Percentiles rank a stretch among this genome's conserved stretches.
Evolutionary conservation across 441 rosid species (phyloP).

Genomic region (Raphanus hybrid): DNA sequence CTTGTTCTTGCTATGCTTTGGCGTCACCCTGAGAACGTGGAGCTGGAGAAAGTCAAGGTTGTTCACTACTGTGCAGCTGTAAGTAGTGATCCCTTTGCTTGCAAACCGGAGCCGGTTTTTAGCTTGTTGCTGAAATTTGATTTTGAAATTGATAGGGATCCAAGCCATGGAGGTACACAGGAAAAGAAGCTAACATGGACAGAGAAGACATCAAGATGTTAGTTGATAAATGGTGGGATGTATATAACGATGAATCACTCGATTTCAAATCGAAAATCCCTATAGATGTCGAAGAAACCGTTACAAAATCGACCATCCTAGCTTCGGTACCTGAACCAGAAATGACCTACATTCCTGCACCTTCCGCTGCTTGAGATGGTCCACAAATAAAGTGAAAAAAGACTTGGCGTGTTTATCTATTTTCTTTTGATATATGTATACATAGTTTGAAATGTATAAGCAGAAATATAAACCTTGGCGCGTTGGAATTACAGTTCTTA

Average conservation of each 20-base stretch:
- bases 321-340: conserved; percentile 53
- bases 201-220: conserved; percentile 17
- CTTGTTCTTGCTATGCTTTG: conserved; percentile 15
- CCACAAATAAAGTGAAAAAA: not conserved
- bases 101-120: not conserved
- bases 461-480: conserved; percentile 24
- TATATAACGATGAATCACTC: conserved; percentile 55
- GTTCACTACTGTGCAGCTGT: conserved; percentile 18
- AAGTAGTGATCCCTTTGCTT: not conserved
- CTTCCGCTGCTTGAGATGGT: conserved; percentile 59
- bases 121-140: not conserved
- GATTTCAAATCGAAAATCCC: conserved; percentile 41
- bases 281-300: conserved; percentile 32
- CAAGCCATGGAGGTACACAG: conserved; percentile 75
- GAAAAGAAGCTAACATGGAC: conserved; percentile 53
- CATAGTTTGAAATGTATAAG: conserved; percentile 33
- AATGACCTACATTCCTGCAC: conserved; percentile 54
- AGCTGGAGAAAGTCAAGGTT: conserved; percentile 11
- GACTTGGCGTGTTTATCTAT: not conserved
- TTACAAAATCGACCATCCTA: conserved; percentile 46
- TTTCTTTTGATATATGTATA: not conserved
- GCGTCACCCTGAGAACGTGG: conserved; percentile 18
- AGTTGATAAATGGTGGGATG: conserved; percentile 20
- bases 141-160: conserved; percentile 48
- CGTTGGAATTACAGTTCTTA: conserved; percentile 19